These are phyloP conservation scores for Bryum argenteum DNA, from an alignment of 225 moss, liverwort and hornwort genomes.

Conservation along the genomic window DNA sequence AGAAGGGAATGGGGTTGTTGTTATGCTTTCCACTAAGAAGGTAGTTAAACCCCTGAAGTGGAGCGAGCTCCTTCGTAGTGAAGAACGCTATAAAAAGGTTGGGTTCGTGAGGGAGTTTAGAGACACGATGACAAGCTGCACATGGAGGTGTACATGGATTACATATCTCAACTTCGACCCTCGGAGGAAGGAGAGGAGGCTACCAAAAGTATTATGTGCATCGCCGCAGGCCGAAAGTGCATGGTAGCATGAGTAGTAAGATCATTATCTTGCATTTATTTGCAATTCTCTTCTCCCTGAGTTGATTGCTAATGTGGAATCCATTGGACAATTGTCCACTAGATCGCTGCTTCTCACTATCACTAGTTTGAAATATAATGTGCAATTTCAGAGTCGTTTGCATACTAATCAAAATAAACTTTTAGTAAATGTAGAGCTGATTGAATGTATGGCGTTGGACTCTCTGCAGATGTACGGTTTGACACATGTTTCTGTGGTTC, in stretches of 20 bases:
- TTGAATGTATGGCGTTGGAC: too few relatives aligned
- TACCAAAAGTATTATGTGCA: not conserved
- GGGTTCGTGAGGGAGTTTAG: not conserved
- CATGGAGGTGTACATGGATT: not conserved
- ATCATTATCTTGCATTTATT: too few relatives aligned
- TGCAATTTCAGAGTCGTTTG: too few relatives aligned
- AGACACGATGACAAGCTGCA: not conserved
- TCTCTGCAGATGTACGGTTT: too few relatives aligned
- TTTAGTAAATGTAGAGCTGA: rapidly evolving
- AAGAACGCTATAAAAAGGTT: not conserved
- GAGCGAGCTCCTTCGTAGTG: not conserved
- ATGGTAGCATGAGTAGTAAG: not conserved
- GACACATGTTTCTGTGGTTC: too few relatives aligned
- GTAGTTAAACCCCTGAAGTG: not conserved
- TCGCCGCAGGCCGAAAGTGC: not conserved
- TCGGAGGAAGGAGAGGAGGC: not conserved
- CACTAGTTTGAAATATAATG: too few relatives aligned
- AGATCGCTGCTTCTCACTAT: too few relatives aligned
- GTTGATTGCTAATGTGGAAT: too few relatives aligned
- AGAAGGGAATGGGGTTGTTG: not conserved
- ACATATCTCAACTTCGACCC: not conserved
- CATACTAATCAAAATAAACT: too few relatives aligned
- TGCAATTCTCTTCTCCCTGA: too few relatives aligned
- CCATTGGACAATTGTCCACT: too few relatives aligned
- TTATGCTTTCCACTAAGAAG: not conserved